Evolutionary conservation across 495 filamentous ascomycete genomes (phyloP).

Genomic region (Clohesyomyces aquaticus): DNA sequence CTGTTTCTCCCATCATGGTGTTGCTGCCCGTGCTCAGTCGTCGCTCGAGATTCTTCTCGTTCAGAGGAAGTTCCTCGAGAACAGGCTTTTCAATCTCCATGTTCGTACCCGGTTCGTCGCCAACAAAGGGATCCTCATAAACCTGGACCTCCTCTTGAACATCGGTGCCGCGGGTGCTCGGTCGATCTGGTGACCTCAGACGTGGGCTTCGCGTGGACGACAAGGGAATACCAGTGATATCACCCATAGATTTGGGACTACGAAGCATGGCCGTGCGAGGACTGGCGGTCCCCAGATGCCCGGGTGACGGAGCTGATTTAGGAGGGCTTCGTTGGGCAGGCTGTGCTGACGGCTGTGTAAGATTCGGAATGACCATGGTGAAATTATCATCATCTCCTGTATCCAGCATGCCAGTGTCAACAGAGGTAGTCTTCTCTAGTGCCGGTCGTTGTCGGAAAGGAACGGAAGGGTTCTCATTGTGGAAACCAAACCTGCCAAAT

Average conservation of each 20-base stretch:
- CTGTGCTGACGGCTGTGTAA: constrained; percentile 32
- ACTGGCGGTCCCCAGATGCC: constrained; percentile 24
- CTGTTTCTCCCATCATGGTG: constrained; percentile 32
- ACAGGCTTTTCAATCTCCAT: constrained; percentile 41
- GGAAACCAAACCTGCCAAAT: constrained; percentile 18
- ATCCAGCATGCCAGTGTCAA: constrained; percentile 43
- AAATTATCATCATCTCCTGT: constrained; percentile 48
- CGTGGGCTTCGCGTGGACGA: constrained; percentile 28
- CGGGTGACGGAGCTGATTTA: constrained; percentile 23
- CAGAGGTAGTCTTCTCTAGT: constrained; percentile 41
- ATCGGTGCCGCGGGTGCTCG: constrained; percentile 33
- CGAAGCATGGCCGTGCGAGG: constrained; percentile 23
- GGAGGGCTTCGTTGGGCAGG: constrained; percentile 33
- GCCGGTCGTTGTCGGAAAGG: constrained; percentile 38
- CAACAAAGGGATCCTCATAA: constrained; percentile 49
- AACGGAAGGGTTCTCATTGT: constrained; percentile 27
- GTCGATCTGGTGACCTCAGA: constrained; percentile 34
- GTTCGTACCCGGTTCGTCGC: constrained; percentile 29
- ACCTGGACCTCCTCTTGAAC: constrained; percentile 47
- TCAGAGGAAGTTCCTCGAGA: constrained; percentile 49
- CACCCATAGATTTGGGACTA: constrained; percentile 27
- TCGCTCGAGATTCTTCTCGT: constrained; percentile 45
- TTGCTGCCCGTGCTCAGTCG: constrained; percentile 39
- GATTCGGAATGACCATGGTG: constrained; percentile 50
- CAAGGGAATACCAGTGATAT: constrained; percentile 17